These are phyloP conservation scores for Corniculantispora saksenae DNA, from an alignment of 2,329 filamentous ascomycete species.

Conservation along the genomic window DNA sequence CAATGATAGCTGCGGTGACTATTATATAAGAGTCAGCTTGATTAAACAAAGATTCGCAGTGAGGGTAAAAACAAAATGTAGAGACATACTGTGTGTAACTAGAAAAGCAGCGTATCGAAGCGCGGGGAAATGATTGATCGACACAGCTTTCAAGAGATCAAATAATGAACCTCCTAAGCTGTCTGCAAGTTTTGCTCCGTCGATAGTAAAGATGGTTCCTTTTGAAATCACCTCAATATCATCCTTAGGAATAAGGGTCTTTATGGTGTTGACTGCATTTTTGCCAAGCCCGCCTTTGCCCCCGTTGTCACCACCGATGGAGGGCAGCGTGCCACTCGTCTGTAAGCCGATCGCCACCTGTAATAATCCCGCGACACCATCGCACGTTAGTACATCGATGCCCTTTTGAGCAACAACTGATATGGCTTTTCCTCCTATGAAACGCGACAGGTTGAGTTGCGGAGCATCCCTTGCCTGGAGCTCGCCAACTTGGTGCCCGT, in stretches of 20 bases:
- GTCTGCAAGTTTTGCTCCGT: conserved; percentile 26
- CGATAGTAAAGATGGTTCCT: conserved; percentile 30
- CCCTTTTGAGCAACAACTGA: conserved; percentile 32
- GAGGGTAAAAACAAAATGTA: not conserved
- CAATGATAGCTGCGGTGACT: conserved; percentile 25
- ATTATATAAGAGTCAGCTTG: not conserved
- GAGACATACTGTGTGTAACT: not conserved
- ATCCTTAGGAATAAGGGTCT: conserved; percentile 30
- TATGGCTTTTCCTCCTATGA: conserved; percentile 32
- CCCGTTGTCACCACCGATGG: not conserved
- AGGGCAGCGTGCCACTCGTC: conserved; percentile 26
- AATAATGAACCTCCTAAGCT: conserved; percentile 21
- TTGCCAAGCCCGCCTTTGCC: conserved; percentile 6
- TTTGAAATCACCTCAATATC: conserved; percentile 29
- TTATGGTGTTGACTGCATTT: conserved; percentile 21
- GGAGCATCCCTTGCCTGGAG: not conserved
- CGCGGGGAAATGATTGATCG: not conserved
- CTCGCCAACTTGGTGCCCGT: not conserved
- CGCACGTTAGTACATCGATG: conserved; percentile 33
- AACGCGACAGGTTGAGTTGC: conserved; percentile 27
- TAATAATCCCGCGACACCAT: conserved; percentile 35
- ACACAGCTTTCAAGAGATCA: conserved; percentile 15
- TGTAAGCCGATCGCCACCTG: conserved; percentile 30
- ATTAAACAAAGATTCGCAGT: not conserved
- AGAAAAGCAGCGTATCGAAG: not conserved